A percentile compares a stretch with the other conserved stretches of the same genome.
Conservation (phyloP, 306 rosid genomes). For the Vicia villosa region DNA sequence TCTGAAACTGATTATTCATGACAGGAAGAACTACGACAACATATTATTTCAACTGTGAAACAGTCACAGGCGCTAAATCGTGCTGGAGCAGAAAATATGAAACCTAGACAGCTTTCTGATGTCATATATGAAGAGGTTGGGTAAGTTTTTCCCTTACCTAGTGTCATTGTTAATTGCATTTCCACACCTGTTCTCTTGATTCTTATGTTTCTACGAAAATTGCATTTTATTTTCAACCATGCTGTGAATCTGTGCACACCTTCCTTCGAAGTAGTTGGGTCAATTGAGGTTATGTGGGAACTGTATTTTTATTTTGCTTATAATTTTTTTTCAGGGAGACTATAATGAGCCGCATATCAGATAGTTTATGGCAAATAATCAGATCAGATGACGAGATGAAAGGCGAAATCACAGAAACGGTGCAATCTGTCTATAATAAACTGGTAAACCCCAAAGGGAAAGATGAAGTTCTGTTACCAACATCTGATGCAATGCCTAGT, state of each 20-base stretch:
- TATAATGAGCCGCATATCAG: conserved; percentile 75
- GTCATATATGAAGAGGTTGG: conserved; percentile 81
- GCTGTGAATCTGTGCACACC: neutral
- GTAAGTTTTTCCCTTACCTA: conserved; percentile 42
- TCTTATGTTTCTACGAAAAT: neutral
- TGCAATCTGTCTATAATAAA: conserved; percentile 68
- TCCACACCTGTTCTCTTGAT: neutral
- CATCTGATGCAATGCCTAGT: conserved; percentile 31
- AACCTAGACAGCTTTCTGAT: conserved; percentile 93
- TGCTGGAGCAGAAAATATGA: conserved; percentile 75
- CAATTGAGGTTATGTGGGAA: conserved; percentile 12
- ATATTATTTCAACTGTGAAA: conserved; percentile 60
- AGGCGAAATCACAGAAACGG: conserved; percentile 76
- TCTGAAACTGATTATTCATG: conserved; percentile 34
- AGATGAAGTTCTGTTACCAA: conserved; percentile 45
- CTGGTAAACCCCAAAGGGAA: conserved; percentile 57
- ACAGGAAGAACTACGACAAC: conserved; percentile 74
- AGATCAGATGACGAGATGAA: conserved; percentile 77
- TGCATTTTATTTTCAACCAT: neutral
- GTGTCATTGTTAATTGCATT: neutral
- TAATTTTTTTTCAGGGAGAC: conserved; percentile 50
- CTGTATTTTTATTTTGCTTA: neutral
- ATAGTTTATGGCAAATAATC: conserved; percentile 80
- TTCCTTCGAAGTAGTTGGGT: conserved; percentile 7
- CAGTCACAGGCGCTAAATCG: conserved; percentile 70